Percentiles rank a stretch among this genome's conserved stretches.
Evolutionary conservation across 208 protist genomes (phyloP).

Genomic region (Leishmania gerbilli): DNA sequence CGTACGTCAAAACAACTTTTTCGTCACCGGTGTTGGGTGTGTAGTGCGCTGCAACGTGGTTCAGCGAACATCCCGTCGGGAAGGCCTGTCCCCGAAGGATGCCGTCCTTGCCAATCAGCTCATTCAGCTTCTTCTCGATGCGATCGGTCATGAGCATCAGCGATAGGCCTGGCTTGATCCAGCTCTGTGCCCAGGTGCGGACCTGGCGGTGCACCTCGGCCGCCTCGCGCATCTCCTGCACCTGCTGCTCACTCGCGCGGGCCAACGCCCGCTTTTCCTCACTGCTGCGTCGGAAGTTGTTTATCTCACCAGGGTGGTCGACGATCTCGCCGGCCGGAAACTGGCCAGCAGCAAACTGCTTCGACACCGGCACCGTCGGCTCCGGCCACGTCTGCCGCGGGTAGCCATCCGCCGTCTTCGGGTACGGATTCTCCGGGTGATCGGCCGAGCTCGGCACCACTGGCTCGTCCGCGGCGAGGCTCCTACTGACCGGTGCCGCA

Average conservation of each 20-base stretch:
- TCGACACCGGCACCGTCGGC: conserved; percentile 91
- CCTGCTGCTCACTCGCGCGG: conserved; percentile 56
- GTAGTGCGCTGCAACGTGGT: conserved; percentile 98
- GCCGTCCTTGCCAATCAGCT: conserved; percentile 92
- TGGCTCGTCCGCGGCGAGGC: conserved; percentile 46
- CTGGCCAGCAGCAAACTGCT: conserved; percentile 68
- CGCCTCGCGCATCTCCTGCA: conserved; percentile 89
- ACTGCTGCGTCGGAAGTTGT: conserved; percentile 89
- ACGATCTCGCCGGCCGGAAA: conserved; percentile 88
- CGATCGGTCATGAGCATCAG: conserved; percentile 93
- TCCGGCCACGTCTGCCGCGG: conserved; percentile 92
- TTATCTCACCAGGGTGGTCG: conserved; percentile 92
- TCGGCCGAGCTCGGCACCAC: conserved; percentile 60
- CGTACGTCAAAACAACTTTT: conserved; percentile 92
- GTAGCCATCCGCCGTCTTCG: conserved; percentile 34
- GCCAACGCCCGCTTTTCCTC: conserved; percentile 94
- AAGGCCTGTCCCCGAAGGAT: conserved; percentile 91
- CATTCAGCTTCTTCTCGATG: conserved; percentile 90
- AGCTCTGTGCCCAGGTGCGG: conserved; percentile 84
- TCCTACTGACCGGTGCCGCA: conserved; percentile 14
- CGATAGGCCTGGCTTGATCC: conserved; percentile 93
- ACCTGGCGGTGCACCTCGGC: conserved; percentile 95
- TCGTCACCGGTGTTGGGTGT: conserved; percentile 97
- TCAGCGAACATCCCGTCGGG: conserved; percentile 95
- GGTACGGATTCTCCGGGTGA: conserved; percentile 86